Conservation (phyloP, 2,329 filamentous ascomycete genomes). For the Colletotrichum ledebouriae region DNA sequence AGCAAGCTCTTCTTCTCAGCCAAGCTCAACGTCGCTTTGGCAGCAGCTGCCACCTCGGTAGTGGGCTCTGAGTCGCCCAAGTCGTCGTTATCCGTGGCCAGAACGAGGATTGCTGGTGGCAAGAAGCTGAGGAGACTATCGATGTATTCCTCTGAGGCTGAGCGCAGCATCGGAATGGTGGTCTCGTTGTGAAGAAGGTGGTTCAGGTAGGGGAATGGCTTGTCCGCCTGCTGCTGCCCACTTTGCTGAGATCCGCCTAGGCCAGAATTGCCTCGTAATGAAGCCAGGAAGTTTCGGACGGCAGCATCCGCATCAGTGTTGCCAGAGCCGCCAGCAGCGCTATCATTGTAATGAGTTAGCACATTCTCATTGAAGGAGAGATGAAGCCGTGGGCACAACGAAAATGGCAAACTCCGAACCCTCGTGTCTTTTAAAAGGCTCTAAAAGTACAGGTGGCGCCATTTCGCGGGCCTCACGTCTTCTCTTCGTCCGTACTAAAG, state of each 20-base stretch:
- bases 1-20: conserved; percentile 85
- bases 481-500: conserved; percentile 28
- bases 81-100: conserved; percentile 75
- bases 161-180: conserved; percentile 82
- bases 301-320: conserved; percentile 79
- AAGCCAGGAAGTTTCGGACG: conserved; percentile 90
- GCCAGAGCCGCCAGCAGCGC: conserved; percentile 51
- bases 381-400: conserved; percentile 34
- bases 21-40: conserved; percentile 78
- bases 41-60: conserved; percentile 76
- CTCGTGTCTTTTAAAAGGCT: conserved; percentile 42
- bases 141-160: conserved; percentile 73
- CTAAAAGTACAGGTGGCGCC: conserved; percentile 48
- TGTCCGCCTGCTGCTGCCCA: conserved; percentile 58
- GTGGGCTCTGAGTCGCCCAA: conserved; percentile 74
- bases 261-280: conserved; percentile 73
- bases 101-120: conserved; percentile 81
- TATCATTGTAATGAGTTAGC: conserved; percentile 40
- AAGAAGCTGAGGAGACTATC: conserved; percentile 83
- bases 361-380: conserved; percentile 15
- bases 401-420: conserved; percentile 39
- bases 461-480: conserved; percentile 27
- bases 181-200: conserved; percentile 85
- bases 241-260: conserved; percentile 50
- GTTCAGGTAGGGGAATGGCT: conserved; percentile 84